phyloP scores from a whole-genome alignment of 495 filamentous ascomycete species.

The Tuber brumale region DNA sequence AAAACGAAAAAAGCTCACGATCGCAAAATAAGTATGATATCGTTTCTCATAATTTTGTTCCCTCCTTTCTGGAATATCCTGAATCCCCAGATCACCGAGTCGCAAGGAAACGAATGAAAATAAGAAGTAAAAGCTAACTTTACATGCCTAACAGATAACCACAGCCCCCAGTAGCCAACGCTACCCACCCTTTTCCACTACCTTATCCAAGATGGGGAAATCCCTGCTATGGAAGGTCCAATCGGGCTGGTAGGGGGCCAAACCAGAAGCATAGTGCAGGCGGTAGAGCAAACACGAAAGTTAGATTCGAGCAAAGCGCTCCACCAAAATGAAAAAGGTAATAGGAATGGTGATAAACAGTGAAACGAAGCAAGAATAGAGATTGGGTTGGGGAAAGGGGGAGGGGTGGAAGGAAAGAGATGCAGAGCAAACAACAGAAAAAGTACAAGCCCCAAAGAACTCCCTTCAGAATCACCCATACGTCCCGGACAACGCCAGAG shows the following conservation, averaged over 20 bases:
- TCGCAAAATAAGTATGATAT: background rate
- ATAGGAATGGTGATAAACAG: background rate
- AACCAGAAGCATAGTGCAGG: background rate
- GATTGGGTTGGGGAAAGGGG: background rate
- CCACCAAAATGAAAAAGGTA: background rate
- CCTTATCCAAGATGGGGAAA: background rate
- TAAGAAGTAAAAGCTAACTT: background rate
- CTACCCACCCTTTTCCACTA: background rate
- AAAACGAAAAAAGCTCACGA: background rate
- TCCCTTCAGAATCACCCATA: conserved; percentile 11
- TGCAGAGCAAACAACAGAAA: conserved; percentile 9
- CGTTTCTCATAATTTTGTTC: background rate
- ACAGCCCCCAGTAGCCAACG: background rate
- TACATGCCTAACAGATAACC: conserved; percentile 2
- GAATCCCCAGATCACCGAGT: background rate
- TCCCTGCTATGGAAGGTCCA: background rate
- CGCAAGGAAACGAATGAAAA: background rate
- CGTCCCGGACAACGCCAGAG: conserved; percentile 19
- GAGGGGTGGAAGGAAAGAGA: background rate
- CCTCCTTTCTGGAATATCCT: background rate
- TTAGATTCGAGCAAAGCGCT: background rate
- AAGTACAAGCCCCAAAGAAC: conserved; percentile 16
- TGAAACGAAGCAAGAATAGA: background rate
- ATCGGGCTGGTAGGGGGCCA: background rate
- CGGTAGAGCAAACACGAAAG: background rate